A percentile compares a stretch with the other conserved stretches of the same genome.
Conservation (phyloP, 257 asterid species). For the Solanum paucissectum region DNA sequence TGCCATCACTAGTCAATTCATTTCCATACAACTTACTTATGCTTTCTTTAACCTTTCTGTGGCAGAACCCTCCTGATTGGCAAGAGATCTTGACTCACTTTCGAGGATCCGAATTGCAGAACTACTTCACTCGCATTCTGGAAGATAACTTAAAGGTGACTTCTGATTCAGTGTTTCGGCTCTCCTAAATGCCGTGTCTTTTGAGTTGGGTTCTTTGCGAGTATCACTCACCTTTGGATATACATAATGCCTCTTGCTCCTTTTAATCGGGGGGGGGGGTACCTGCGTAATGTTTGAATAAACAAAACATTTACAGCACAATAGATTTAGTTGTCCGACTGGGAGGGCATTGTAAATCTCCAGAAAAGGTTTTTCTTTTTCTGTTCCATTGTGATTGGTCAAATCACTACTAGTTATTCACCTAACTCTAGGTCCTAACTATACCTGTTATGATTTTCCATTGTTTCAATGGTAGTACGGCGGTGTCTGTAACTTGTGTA, state of each 20-base stretch:
- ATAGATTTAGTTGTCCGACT: background rate
- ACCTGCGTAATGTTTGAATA: background rate
- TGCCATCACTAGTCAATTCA: background rate
- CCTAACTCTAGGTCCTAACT: background rate
- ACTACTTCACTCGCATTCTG: constrained; percentile 90
- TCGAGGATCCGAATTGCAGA: constrained; percentile 96
- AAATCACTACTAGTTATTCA: background rate
- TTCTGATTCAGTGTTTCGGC: constrained; percentile 1
- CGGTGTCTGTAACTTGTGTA: background rate
- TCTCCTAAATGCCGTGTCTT: background rate
- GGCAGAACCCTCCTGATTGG: constrained; percentile 99
- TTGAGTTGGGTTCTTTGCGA: background rate
- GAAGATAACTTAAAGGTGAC: constrained; percentile 91
- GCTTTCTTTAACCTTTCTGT: constrained; percentile 2
- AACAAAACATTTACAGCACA: background rate
- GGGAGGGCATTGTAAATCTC: background rate
- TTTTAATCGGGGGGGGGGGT: background rate
- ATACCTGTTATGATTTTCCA: background rate
- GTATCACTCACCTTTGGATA: background rate
- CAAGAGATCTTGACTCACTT: constrained; percentile 94
- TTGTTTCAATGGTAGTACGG: background rate
- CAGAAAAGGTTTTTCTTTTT: background rate
- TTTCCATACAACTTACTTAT: constrained; percentile 5
- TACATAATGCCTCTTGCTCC: background rate
- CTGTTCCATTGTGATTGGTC: background rate